These are phyloP conservation scores for Phanerodontia chrysosporium DNA, from an alignment of 768 basidiomycete species.

Conservation along the genomic window DNA sequence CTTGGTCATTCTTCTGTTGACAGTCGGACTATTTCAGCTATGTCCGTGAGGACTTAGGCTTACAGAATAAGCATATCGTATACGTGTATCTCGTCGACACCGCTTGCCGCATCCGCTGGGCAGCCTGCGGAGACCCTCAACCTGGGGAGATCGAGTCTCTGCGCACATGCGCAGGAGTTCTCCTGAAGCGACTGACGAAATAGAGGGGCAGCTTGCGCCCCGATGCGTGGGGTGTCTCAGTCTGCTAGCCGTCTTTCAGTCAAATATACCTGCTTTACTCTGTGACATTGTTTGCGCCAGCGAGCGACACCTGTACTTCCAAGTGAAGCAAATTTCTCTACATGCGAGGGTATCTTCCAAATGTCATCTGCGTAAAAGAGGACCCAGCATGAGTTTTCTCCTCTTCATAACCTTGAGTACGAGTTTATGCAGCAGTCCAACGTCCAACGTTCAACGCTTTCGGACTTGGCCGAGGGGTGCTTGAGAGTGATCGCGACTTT, in stretches of 20 bases:
- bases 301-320: too few species aligned
- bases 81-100: conserved; percentile 91
- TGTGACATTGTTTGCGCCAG: too few species aligned
- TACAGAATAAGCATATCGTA: conserved; percentile 87
- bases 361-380: too few species aligned
- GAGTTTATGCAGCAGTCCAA: too few species aligned
- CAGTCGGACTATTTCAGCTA: conserved; percentile 31
- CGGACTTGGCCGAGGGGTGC: not conserved
- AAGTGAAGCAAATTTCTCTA: too few species aligned
- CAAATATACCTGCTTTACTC: too few species aligned
- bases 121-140: conserved; percentile 82
- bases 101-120: conserved; percentile 86
- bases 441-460: not conserved
- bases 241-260: not conserved
- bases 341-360: too few species aligned
- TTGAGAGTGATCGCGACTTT: not conserved
- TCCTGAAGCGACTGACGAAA: conserved; percentile 45
- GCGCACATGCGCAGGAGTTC: conserved; percentile 62
- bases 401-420: too few species aligned
- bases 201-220: not conserved
- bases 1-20: not conserved
- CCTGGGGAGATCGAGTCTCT: conserved; percentile 66
- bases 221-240: not conserved
- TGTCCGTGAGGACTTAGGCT: conserved; percentile 76
- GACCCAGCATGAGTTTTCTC: too few species aligned